Base-by-base conservation (phyloP, 177 flowering plant species). In the Telopea speciosissima region DNA sequence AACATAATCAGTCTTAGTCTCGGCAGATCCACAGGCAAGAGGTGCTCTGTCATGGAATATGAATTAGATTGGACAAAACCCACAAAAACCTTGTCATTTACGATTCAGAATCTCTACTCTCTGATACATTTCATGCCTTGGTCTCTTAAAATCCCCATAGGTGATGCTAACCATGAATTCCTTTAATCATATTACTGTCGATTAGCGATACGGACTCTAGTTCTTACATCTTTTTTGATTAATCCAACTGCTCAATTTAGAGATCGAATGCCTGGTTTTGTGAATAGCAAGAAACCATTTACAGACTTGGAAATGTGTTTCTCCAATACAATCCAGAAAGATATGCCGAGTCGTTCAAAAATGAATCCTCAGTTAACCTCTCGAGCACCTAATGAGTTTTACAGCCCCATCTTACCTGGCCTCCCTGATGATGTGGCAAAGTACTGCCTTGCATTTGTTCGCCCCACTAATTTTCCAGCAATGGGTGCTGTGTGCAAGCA, bases 361-460 rank as follows among this genome's bases (percentile, higher is more conserved):
- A 74, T 66, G 68, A 70, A 68, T 72, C 31, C 68, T 62, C 66
- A 10, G 69, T 66, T 71, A 25, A 59, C 65, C 69, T 77, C 75
- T 78, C 60, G 52, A 66, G 73, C 64, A 17, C 22, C 69, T 70
- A 64, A 63, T 72, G 85, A 83, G 67, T 23, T 60, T 44, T 78
- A 76, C 68, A 68, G 36, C 73, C 88, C 96, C 40, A 73, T 95
- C 75, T 79, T 96, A 67, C 96, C 96, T 24, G 99, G 98, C 12
- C 80, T 96, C 68, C 91, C 98, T 8, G 99, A 96, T 79, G 99
- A 96, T 76, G 92, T 96, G 63, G 91, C 95, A 69, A 90, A 88
- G 74, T 70, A 81, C 62, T 92, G 98, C 82, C 97, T 96, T 73
- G 97, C 97, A 40, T 90, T 96, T 67, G 96, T 87, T 71, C 98